phyloP scores from a whole-genome alignment of 2,329 filamentous ascomycete species.

The Sporothrix variecibatus region DNA sequence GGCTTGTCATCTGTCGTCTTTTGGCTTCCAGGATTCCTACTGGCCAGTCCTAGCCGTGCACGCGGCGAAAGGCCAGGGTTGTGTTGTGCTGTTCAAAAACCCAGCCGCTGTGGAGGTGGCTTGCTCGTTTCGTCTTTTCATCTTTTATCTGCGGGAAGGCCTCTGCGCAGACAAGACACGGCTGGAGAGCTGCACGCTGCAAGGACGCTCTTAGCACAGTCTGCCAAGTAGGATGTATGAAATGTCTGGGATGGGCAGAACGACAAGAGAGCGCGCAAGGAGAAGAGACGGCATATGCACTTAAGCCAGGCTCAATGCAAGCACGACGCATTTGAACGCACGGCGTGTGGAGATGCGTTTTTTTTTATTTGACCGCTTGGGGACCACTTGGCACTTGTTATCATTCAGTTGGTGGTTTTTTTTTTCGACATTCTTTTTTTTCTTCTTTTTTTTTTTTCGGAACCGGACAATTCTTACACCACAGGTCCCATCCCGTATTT shows the following conservation, averaged over 20 bases:
- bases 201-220: not conserved
- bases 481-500: not conserved
- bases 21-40: not conserved
- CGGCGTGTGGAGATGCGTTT: slow-evolving; percentile 1
- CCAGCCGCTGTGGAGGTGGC: slow-evolving; percentile 14
- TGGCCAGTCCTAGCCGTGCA: not conserved
- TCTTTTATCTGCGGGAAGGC: not conserved
- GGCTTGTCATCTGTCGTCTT: not conserved
- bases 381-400: not conserved
- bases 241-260: not conserved
- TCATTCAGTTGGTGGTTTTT: not conserved
- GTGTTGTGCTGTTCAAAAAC: not conserved
- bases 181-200: slow-evolving; percentile 14
- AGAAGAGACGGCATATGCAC: not conserved
- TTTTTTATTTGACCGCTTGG: not conserved
- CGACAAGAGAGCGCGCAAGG: not conserved
- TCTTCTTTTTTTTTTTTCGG: not conserved
- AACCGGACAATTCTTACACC: no score
- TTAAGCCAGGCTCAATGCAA: not conserved
- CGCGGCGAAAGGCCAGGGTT: not conserved
- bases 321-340: not conserved
- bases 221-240: not conserved
- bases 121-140: not conserved
- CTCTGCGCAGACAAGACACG: slow-evolving; percentile 12
- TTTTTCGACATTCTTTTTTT: not conserved